phyloP scores from a whole-genome alignment of 306 rosid species.

The Trichosanthes truncata region DNA sequence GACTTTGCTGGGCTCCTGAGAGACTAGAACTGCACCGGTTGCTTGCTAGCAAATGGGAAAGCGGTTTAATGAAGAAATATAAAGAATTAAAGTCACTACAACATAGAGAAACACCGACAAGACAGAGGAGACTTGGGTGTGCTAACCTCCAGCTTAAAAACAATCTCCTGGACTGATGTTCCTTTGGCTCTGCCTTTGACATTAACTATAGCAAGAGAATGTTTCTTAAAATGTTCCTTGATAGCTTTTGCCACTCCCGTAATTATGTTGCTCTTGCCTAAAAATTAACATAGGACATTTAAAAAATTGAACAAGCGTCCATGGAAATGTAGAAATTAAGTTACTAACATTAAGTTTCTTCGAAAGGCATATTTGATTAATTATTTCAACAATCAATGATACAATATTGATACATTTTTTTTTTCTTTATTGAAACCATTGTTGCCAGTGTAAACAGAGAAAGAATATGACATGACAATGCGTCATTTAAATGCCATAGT shows the following conservation, averaged over 20 bases:
- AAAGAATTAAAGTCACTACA: constrained; percentile 9
- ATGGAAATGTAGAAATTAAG: background rate
- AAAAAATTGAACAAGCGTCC: background rate
- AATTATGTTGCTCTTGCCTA: constrained; percentile 70
- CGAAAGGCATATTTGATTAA: background rate
- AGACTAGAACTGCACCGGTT: constrained; percentile 74
- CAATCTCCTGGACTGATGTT: constrained; percentile 77
- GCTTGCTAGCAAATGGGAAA: constrained; percentile 38
- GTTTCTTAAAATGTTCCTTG: constrained; percentile 51
- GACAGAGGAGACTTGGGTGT: constrained; percentile 8
- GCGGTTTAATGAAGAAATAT: background rate
- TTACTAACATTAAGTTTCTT: background rate
- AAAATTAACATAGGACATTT: constrained; percentile 6
- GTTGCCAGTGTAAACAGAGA: background rate
- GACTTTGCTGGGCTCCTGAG: constrained; percentile 80
- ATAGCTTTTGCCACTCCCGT: constrained; percentile 70
- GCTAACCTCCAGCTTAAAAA: constrained; percentile 66
- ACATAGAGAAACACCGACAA: background rate
- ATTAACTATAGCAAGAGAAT: constrained; percentile 74
- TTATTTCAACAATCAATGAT: background rate
- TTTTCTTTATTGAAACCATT: background rate
- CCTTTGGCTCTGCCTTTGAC: constrained; percentile 89
- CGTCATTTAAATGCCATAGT: background rate
- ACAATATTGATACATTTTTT: background rate
- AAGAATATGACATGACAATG: background rate